Conservation (phyloP, 768 basidiomycete genomes). For the Botryobasidium botryosum region DNA sequence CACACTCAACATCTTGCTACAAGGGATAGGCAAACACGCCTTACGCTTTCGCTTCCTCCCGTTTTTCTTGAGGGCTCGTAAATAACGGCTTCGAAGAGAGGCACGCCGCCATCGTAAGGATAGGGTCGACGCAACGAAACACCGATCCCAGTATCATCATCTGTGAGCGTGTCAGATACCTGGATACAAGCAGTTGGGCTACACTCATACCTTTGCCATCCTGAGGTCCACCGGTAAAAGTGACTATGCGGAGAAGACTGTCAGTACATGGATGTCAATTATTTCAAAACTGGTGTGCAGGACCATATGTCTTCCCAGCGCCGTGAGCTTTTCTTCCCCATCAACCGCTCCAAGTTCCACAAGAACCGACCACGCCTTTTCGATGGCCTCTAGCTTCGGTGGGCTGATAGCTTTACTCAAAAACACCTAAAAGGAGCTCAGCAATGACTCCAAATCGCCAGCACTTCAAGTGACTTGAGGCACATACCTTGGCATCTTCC, state of each 20-base stretch:
- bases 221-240: slow-evolving; percentile 78
- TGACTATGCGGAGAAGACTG: slow-evolving; percentile 32
- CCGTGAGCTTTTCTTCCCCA: slow-evolving; percentile 45
- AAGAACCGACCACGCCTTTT: slow-evolving; percentile 56
- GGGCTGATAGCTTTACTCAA: slow-evolving; percentile 67
- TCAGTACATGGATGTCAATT: neutral
- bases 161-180: slow-evolving; percentile 25
- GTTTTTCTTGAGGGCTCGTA: slow-evolving; percentile 59
- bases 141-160: slow-evolving; percentile 78
- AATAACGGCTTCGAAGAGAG: slow-evolving; percentile 84
- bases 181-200: neutral
- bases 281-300: slow-evolving; percentile 11
- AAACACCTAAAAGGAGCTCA: slow-evolving; percentile 30
- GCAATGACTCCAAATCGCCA: neutral
- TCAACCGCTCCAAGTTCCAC: slow-evolving; percentile 66
- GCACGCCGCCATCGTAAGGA: slow-evolving; percentile 65
- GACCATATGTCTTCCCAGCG: slow-evolving; percentile 69
- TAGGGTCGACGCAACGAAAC: slow-evolving; percentile 67
- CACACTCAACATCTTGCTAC: neutral
- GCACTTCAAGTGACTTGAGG: slow-evolving; percentile 7
- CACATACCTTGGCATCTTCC: slow-evolving; percentile 53
- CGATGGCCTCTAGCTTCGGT: slow-evolving; percentile 56
- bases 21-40: slow-evolving; percentile 14
- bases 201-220: slow-evolving; percentile 50
- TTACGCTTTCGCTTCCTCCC: slow-evolving; percentile 62